These are phyloP conservation scores for Adansonia grandidieri DNA, from an alignment of 441 rosid species.

Conservation along the genomic window DNA sequence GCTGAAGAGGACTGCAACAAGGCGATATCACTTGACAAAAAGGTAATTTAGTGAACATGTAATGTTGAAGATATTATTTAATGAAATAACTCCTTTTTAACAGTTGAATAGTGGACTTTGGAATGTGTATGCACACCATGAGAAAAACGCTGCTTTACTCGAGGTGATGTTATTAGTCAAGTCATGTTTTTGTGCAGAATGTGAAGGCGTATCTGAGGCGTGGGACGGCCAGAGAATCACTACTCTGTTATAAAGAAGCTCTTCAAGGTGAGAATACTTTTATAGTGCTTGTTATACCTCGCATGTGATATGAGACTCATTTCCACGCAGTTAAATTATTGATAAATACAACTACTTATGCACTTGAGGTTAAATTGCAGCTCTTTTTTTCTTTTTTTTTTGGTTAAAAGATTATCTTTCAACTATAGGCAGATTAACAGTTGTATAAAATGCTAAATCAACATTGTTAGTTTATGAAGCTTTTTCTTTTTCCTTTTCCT, in stretches of 20 bases:
- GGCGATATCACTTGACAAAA: constrained; percentile 82
- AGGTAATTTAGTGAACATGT: constrained; percentile 44
- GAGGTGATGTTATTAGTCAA: constrained; percentile 18
- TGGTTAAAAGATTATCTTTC: neutral
- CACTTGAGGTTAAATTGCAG: neutral
- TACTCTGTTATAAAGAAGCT: constrained; percentile 75
- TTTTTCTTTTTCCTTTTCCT: neutral
- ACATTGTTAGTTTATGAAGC: neutral
- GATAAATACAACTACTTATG: neutral
- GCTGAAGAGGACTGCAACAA: constrained; percentile 85
- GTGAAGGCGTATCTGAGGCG: constrained; percentile 95
- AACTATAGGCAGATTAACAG: neutral
- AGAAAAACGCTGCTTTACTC: neutral
- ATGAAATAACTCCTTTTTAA: neutral
- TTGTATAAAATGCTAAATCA: neutral
- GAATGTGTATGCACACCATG: neutral
- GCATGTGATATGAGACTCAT: neutral
- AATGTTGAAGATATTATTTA: neutral
- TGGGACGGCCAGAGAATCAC: constrained; percentile 93
- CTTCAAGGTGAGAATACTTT: constrained; percentile 57
- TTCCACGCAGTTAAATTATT: neutral
- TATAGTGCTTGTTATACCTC: neutral
- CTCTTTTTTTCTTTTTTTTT: neutral
- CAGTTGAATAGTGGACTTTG: neutral
- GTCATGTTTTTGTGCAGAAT: constrained; percentile 52